Conservation (phyloP, 1,284 basidiomycete species). For the Inonotus hispidus region DNA sequence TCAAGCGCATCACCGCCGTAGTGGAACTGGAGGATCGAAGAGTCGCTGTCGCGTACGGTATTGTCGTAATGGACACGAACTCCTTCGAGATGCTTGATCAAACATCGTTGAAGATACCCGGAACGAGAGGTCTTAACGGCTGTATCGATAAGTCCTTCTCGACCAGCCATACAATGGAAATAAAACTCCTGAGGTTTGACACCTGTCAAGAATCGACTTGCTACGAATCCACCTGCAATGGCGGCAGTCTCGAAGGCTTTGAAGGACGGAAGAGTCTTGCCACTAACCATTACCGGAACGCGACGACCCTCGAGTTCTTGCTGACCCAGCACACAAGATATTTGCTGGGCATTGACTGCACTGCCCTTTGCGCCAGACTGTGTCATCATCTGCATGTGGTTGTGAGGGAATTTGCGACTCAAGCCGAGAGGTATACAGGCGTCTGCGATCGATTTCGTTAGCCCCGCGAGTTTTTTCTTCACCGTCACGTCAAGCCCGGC, state of each 20-base stretch:
- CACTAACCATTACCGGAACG: conserved; percentile 98
- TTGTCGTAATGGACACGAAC: conserved; percentile 97
- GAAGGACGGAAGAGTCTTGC: conserved; percentile 98
- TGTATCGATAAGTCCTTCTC: conserved; percentile 98
- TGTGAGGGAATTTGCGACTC: conserved; percentile 91
- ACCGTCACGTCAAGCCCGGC: conserved; percentile 91
- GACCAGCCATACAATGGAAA: conserved; percentile 99
- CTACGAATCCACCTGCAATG: conserved; percentile 98
- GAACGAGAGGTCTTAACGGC: conserved; percentile 99
- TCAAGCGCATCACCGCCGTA: conserved; percentile 98
- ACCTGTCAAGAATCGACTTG: conserved; percentile 98
- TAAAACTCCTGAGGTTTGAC: conserved; percentile 99
- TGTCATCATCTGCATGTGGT: conserved; percentile 99
- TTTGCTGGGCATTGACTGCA: conserved; percentile 96
- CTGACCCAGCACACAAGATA: conserved; percentile 95
- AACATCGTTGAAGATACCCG: conserved; percentile 95
- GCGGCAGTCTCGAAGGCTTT: conserved; percentile 95
- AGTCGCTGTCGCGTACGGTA: conserved; percentile 94
- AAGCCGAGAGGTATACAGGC: conserved; percentile 88
- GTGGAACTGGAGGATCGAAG: conserved; percentile 91
- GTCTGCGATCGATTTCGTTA: conserved; percentile 89
- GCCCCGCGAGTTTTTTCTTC: conserved; percentile 78
- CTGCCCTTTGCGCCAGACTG: conserved; percentile 98
- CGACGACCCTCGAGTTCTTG: conserved; percentile 98
- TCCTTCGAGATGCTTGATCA: conserved; percentile 98